Conservation (phyloP, 1,284 basidiomycete genomes). For the Meira miltonrushii region DNA sequence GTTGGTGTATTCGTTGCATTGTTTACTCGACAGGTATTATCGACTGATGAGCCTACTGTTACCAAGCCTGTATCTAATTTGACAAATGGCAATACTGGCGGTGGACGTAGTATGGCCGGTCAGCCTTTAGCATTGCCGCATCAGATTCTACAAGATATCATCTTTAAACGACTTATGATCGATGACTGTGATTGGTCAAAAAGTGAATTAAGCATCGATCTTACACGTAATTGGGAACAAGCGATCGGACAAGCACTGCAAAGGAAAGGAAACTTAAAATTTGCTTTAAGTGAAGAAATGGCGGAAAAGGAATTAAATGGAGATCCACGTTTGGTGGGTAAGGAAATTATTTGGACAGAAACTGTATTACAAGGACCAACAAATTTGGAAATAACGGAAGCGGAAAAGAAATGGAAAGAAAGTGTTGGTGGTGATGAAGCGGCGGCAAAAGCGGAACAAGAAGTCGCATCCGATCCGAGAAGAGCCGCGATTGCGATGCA, state of each 20-base stretch:
- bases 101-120: neutral
- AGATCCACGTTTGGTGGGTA: constrained; percentile 11
- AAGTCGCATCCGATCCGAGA: neutral
- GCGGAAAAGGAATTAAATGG: neutral
- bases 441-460: neutral
- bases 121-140: constrained; percentile 35
- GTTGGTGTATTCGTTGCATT: constrained; percentile 45
- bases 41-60: neutral
- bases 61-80: neutral
- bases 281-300: constrained; percentile 9
- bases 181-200: constrained; percentile 44
- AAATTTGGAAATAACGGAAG: constrained; percentile 13
- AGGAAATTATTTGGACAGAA: constrained; percentile 25
- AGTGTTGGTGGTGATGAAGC: constrained; percentile 14
- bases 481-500: neutral
- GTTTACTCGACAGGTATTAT: constrained; percentile 18
- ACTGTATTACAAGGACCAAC: constrained; percentile 19
- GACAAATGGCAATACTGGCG: neutral
- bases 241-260: constrained; percentile 28
- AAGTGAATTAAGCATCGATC: constrained; percentile 8
- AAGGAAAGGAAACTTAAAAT: constrained; percentile 28
- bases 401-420: constrained; percentile 17
- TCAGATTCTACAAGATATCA: constrained; percentile 29
- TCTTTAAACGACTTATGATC: constrained; percentile 37
- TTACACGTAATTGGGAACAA: constrained; percentile 33